Evolutionary conservation across 129 eudicot genomes (phyloP), one percentile per base, ranked within the genome.

Genomic region (Ambrosia artemisiifolia): DNA sequence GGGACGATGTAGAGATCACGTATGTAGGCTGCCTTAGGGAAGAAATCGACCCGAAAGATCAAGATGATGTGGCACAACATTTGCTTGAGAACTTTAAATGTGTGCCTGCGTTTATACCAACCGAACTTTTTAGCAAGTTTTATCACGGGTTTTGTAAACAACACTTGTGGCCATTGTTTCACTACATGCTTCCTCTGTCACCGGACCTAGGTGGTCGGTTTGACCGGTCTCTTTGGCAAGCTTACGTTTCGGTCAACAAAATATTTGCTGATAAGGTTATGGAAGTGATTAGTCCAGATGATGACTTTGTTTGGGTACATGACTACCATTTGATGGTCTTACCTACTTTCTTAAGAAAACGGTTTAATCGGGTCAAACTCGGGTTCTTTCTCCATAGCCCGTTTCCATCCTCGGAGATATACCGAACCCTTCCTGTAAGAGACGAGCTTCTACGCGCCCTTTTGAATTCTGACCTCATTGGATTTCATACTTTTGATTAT

Each of bases 141-240:
- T 91, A 91, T 71, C 97, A 91, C 24, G 97, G 97, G n/a, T 91
- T 91, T 72, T 88, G 95, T 65, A 91, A 91, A 66, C 97, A 91
- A 70, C 90, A 91, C 30, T 65, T 91, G 11, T 91, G 95, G 97
- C 95, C 97, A n/a, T 77, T 91, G 71, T 91, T 91, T 79, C 97
- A 91, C 65, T 91, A 91, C 84, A 91, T 91, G 97, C 91, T 91
- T 33, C 97, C 97, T 75, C 70, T 91, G 38, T 91, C 97, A 11
- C 97, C 97, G 0, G 96, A 91, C 18, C 97, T 88, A 19, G 97
- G 97, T 19, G 97, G 97, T 6, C 85, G 97, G 59, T 91, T 91
- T 40, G 97, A 91, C 61, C 85, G 97, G 73, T 82, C 90, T 14
- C 74, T 88, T 5, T 91, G 97, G 97, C 97, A 88, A 83, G 92